These are phyloP conservation scores for Juncus inflexus DNA, from an alignment of 176 grass and related monocot genomes.

Conservation along the genomic window DNA sequence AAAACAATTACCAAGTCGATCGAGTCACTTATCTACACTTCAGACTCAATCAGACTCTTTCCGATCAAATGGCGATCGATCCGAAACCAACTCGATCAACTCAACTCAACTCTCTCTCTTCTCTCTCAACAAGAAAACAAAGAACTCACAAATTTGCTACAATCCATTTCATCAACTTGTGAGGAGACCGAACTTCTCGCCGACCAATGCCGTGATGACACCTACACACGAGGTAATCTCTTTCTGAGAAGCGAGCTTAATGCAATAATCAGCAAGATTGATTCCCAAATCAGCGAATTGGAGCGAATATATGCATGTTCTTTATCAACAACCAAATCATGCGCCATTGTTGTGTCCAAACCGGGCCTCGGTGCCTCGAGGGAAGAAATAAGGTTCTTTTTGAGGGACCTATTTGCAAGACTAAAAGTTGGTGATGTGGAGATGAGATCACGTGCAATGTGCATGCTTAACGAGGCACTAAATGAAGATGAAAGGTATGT, in stretches of 20 bases:
- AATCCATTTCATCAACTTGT: conserved; percentile 23
- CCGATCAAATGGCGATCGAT: conserved; percentile 74
- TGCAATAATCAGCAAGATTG: conserved; percentile 40
- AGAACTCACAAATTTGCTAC: conserved; percentile 36
- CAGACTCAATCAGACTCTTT: conserved; percentile 53
- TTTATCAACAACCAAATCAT: conserved; percentile 29
- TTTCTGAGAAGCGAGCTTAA: conserved; percentile 84
- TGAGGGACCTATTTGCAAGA: conserved; percentile 68
- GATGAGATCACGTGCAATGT: conserved; percentile 48
- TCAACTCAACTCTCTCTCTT: conserved; percentile 42
- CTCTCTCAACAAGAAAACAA: not conserved
- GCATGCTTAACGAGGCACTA: conserved; percentile 46
- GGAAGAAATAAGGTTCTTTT: conserved; percentile 82
- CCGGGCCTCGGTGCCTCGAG: conserved; percentile 42
- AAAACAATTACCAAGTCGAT: conserved; percentile 32
- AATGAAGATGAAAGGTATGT: conserved; percentile 62
- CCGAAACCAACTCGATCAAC: conserved; percentile 55
- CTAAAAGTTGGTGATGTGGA: conserved; percentile 45
- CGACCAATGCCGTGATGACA: conserved; percentile 43
- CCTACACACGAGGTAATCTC: conserved; percentile 72
- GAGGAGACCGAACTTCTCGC: conserved; percentile 34
- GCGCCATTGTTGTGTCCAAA: conserved; percentile 55
- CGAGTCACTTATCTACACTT: conserved; percentile 30
- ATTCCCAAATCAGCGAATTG: conserved; percentile 40
- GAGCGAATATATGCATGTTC: conserved; percentile 50